phyloP scores from a whole-genome alignment of 2,329 filamentous ascomycete species.

The Colletotrichum sp. region DNA sequence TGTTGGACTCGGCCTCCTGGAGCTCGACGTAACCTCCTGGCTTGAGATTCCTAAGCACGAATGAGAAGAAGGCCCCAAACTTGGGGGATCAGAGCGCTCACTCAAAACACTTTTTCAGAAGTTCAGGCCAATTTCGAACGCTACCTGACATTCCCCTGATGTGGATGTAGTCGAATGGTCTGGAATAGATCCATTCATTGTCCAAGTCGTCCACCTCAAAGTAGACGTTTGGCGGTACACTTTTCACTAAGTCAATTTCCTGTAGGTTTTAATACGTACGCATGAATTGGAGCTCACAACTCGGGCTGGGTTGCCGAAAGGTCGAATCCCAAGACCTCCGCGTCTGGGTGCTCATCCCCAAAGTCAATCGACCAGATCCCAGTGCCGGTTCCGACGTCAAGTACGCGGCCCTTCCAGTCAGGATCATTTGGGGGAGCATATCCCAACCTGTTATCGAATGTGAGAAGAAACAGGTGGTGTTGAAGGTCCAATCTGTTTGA shows the following conservation, averaged over 20 bases:
- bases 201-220: slow-evolving; percentile 46
- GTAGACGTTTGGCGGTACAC: slow-evolving; percentile 47
- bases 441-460: slow-evolving; percentile 33
- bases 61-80: not conserved
- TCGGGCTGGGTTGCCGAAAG: slow-evolving; percentile 45
- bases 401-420: slow-evolving; percentile 23
- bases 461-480: slow-evolving; percentile 38
- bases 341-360: slow-evolving; percentile 33
- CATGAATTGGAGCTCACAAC: slow-evolving; percentile 28
- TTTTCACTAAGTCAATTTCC: not conserved
- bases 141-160: slow-evolving; percentile 33
- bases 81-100: not conserved
- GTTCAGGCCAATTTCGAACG: slow-evolving; percentile 22
- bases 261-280: not conserved
- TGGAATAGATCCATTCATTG: slow-evolving; percentile 34
- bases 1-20: slow-evolving; percentile 44
- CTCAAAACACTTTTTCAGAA: not conserved
- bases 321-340: slow-evolving; percentile 43
- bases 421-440: slow-evolving; percentile 26
- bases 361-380: slow-evolving; percentile 38
- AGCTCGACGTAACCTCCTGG: slow-evolving; percentile 50
- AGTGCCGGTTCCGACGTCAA: slow-evolving; percentile 37
- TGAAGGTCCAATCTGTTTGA: slow-evolving; percentile 39
- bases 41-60: slow-evolving; percentile 30
- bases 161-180: slow-evolving; percentile 40